Base-by-base conservation (phyloP, 2,329 filamentous ascomycete genomes). In the Fusarium nanum region DNA sequence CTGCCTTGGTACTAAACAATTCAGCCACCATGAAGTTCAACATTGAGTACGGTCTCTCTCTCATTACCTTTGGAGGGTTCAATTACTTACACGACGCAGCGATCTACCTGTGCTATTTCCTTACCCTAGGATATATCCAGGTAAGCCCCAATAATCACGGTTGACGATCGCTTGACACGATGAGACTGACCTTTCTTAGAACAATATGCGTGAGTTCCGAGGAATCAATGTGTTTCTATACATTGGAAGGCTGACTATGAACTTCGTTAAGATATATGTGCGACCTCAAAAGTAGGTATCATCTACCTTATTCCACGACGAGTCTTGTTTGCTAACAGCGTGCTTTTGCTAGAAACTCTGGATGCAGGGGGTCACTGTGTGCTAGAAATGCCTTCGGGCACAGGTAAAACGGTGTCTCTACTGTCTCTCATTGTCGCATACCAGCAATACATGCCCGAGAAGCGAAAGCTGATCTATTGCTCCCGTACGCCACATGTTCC, bases 321-420 rank as follows among this genome's bases (percentile, higher is more conserved):
- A 18, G 42, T 44, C 13, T 9, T 23, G 25, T 22, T 47, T n/a
- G 12, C 68, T 70, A 47, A 70, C 41, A 22, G 14, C 28, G 16
- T 22, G 28, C 42, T 41, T 28, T 48, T 6, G 10, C 44, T 46
- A 87, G 85, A 84, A 73, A 98, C 96, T 22, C 91, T 99, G 76
- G 96, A 99, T 86, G 92, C 91, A 22, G 93, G 93, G 55, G 97
- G 96, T 66, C 94, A 99, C 82, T 98, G 94, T 80, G 95, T 99
- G 23, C 83, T 99, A 74, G 96, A 99, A 83, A 99, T 99, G 96
- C 96, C 96, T 81, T 99, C 96, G 64, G 96, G 96, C 45, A 99
- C 96, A 25, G 96, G 96, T 67, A 99, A 99, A 85, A 99, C 96
- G 0, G 93, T 99, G 27, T 98, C 96, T 12, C 86, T 99, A 7